Conservation (phyloP, 805 yeast species). For the Candida pseudoglaebosa region DNA sequence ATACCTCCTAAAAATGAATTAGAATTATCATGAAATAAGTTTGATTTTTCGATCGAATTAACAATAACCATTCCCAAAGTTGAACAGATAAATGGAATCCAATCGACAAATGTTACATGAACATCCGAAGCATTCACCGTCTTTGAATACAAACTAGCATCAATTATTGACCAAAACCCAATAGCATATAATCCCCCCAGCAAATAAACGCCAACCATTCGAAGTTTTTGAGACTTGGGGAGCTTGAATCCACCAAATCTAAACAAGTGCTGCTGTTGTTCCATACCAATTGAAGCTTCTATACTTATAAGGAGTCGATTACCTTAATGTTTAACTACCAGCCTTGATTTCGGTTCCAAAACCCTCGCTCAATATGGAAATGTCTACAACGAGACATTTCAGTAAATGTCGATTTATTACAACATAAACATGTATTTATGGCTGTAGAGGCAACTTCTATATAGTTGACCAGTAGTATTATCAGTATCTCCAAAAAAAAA, state of each 20-base stretch:
- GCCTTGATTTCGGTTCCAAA: no score
- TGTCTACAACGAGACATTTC: no score
- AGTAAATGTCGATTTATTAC: no score
- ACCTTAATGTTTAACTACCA: no score
- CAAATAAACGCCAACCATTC: constrained; percentile 73
- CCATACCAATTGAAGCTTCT: constrained; percentile 6
- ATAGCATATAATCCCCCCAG: constrained; percentile 75
- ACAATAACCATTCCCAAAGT: constrained; percentile 85
- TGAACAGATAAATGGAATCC: constrained; percentile 91
- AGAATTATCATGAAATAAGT: constrained; percentile 43
- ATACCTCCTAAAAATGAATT: constrained; percentile 38
- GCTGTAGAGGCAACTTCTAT: no score
- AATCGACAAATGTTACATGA: constrained; percentile 88
- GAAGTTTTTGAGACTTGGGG: constrained; percentile 66
- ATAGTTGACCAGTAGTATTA: no score
- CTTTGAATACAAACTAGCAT: constrained; percentile 81
- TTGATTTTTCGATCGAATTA: constrained; percentile 66
- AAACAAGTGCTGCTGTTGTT: constrained; percentile 44
- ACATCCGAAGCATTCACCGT: constrained; percentile 81
- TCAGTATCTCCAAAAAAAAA: no score
- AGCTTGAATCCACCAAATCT: constrained; percentile 57
- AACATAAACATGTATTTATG: no score
- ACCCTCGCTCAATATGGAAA: no score
- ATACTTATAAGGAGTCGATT: no score
- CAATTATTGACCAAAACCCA: constrained; percentile 87